Evolutionary conservation across 1,139 yeast species (phyloP).

Genomic region (Blastobotrys elegans): DNA sequence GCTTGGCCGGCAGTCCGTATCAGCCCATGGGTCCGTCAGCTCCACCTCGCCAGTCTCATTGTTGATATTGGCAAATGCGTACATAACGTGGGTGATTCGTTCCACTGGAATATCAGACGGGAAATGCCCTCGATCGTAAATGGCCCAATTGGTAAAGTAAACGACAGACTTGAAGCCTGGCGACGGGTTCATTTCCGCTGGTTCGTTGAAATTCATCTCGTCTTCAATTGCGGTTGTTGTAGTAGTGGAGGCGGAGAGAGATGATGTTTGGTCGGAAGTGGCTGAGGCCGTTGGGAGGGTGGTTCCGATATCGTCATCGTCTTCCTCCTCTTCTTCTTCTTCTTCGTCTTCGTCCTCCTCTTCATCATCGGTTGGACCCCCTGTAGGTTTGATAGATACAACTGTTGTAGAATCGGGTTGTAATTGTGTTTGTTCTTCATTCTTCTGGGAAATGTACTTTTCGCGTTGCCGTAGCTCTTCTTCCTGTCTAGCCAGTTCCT

Average conservation of each 20-base stretch:
- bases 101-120: conserved; percentile 63
- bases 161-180: conserved; percentile 23
- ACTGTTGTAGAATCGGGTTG: too few relatives aligned
- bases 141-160: conserved; percentile 55
- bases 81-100: conserved; percentile 61
- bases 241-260: neutral
- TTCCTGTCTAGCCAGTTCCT: neutral
- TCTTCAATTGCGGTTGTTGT: neutral
- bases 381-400: neutral
- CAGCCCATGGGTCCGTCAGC: conserved; percentile 67
- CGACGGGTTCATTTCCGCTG: conserved; percentile 1
- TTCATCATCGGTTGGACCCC: neutral
- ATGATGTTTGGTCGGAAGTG: neutral
- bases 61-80: conserved; percentile 67
- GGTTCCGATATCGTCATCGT: neutral
- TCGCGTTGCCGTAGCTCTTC: neutral
- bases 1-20: conserved; percentile 34
- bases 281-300: neutral
- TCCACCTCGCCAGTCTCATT: conserved; percentile 48
- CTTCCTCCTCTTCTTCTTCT: neutral
- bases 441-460: too few relatives aligned
- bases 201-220: neutral
- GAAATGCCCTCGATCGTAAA: conserved; percentile 55
- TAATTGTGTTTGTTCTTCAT: neutral
- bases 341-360: neutral